Evolutionary conservation across 2,329 filamentous ascomycete genomes (phyloP).

Genomic region (Nannizziopsis arthrosporioides): DNA sequence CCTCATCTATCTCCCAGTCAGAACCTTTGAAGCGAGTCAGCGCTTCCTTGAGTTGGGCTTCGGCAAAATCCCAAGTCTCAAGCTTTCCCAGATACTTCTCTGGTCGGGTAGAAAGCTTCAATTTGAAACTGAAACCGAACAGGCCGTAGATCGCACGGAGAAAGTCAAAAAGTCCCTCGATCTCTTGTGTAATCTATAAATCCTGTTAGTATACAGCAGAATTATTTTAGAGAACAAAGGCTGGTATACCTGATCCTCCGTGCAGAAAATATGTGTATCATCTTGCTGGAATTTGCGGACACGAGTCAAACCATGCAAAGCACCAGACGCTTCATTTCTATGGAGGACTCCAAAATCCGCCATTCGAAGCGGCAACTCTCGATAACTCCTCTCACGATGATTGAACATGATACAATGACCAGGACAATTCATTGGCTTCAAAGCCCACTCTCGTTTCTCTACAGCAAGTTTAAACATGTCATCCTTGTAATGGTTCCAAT

Average conservation of each 20-base stretch:
- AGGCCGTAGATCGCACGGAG: slow-evolving; percentile 66
- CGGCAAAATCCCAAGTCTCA: slow-evolving; percentile 79
- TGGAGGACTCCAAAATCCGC: slow-evolving; percentile 94
- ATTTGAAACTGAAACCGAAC: slow-evolving; percentile 80
- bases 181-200: slow-evolving; percentile 53
- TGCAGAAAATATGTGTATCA: slow-evolving; percentile 92
- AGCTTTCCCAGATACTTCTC: slow-evolving; percentile 83
- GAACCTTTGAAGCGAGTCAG: slow-evolving; percentile 65
- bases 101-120: slow-evolving; percentile 82
- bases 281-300: slow-evolving; percentile 93
- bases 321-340: slow-evolving; percentile 88
- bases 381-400: slow-evolving; percentile 72
- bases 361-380: slow-evolving; percentile 80
- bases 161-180: slow-evolving; percentile 79
- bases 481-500: slow-evolving; percentile 88
- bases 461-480: slow-evolving; percentile 82
- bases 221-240: neutral
- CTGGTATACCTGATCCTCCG: slow-evolving; percentile 52
- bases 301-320: slow-evolving; percentile 77
- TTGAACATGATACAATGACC: slow-evolving; percentile 83
- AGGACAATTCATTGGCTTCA: slow-evolving; percentile 99
- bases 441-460: slow-evolving; percentile 72
- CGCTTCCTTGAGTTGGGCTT: slow-evolving; percentile 65
- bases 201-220: slow-evolving; percentile 5
- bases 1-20: slow-evolving; percentile 81